phyloP scores from a whole-genome alignment of 768 basidiomycete species.

The Mycena albidolilacea region DNA sequence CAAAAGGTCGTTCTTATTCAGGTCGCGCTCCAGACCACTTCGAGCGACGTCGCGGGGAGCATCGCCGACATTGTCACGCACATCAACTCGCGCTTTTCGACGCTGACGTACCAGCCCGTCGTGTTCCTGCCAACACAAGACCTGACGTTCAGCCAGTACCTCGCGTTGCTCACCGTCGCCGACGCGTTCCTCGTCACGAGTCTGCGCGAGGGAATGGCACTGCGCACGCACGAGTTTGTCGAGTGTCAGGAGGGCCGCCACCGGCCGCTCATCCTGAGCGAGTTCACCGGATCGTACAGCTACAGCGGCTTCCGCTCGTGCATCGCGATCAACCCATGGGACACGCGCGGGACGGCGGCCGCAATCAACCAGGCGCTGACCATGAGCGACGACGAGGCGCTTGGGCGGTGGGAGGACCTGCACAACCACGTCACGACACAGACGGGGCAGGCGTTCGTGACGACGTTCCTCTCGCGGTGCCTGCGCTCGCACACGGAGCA shows the following conservation, averaged over 20 bases:
- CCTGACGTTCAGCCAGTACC: constrained; percentile 88
- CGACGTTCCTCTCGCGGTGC: constrained; percentile 48
- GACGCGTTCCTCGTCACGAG: constrained; percentile 91
- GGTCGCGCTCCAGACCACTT: constrained; percentile 87
- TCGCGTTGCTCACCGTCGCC: constrained; percentile 84
- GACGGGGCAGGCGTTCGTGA: constrained; percentile 88
- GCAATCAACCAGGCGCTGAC: constrained; percentile 86
- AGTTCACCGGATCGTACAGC: constrained; percentile 91
- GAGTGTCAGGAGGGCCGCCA: constrained; percentile 84
- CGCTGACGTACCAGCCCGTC: constrained; percentile 89
- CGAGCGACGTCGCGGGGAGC: constrained; percentile 81
- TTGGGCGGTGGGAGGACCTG: constrained; percentile 86
- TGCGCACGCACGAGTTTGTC: constrained; percentile 87
- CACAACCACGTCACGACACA: constrained; percentile 90
- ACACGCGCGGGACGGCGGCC: constrained; percentile 84
- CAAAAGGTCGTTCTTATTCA: constrained; percentile 90
- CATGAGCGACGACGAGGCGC: constrained; percentile 82
- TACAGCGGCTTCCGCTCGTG: constrained; percentile 91
- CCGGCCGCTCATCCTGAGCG: constrained; percentile 84
- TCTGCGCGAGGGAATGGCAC: constrained; percentile 90
- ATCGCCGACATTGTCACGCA: constrained; percentile 84
- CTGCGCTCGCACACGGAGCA: constrained; percentile 75
- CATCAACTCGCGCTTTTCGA: constrained; percentile 88
- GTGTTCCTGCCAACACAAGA: constrained; percentile 90
- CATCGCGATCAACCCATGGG: constrained; percentile 91